Base-by-base conservation (phyloP, 2,329 filamentous ascomycete species). In the Trichoderma polysporum region DNA sequence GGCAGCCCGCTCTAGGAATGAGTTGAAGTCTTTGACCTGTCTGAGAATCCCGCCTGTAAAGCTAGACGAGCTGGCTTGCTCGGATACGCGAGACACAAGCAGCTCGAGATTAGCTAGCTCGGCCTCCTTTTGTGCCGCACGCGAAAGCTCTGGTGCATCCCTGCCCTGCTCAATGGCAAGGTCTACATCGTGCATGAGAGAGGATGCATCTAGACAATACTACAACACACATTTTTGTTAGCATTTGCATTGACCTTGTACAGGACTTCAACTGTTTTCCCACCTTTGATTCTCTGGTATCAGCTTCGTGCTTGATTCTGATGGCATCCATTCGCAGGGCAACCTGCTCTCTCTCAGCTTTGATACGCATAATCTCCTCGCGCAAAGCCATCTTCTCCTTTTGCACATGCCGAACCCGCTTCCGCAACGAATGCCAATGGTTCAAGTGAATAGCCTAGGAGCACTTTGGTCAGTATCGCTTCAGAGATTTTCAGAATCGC, bases 271-370 rank as follows among this genome's bases (percentile, higher is more conserved):
- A 4, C 12, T 10, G n/a, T 39, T 75, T 39, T 75, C 82, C 69
- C 75, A 87, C 86, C 75, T 84, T 77, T 63, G 84, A 81, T 66
- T 83, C 79, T 68, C 81, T 82, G 60, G 79, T 84, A 31, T 86
- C 83, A 2, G 78, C 81, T 68, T 89, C 86, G 66, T 90, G 87
- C 70, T 82, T 84, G 39, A 83, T 82, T 52, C 88, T 81, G n/a
- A 89, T 79, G 8, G 86, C 85, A 69, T 90, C 88, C 81, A 88
- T 89, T 49, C 83, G 84, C 19, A 90, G 75, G 5, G 84, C 86
- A 8, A 90, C 84, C 70, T 89, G 83, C 71, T 90, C 86, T 61
- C 86, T 80, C 76, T 90, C 87, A 25, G 81, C 79, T 53, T 85
- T 83, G 66, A 90, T 80, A 1, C 82, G 81, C 31, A 89, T 73